Conservation (phyloP, 148 eudicot genomes). For the Agrostemma githago region DNA sequence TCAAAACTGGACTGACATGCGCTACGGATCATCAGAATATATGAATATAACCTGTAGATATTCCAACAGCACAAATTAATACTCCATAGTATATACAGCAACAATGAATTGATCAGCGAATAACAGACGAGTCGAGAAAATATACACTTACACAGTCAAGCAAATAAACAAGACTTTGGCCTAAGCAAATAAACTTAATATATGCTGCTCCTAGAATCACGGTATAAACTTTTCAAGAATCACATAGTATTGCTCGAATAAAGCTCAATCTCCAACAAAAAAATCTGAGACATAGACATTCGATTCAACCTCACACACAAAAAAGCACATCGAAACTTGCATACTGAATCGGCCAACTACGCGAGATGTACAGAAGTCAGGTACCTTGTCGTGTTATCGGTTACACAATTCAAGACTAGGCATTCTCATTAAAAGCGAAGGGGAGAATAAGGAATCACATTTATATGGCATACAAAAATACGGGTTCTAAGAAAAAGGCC, state of each 20-base stretch:
- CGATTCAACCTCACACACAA: neutral
- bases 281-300: neutral
- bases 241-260: neutral
- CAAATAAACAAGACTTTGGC: neutral
- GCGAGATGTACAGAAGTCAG: neutral
- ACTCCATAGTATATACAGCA: too few relatives aligned
- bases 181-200: neutral
- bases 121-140: neutral
- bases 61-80: slow-evolving; percentile 2
- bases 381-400: neutral
- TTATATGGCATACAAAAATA: neutral
- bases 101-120: neutral
- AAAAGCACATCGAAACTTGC: neutral
- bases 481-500: neutral
- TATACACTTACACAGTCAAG: neutral
- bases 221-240: neutral
- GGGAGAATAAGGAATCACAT: too few relatives aligned
- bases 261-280: neutral
- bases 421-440: neutral
- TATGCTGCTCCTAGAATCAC: neutral
- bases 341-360: neutral
- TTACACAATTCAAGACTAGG: too few relatives aligned
- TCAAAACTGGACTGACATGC: neutral
- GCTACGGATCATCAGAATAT: neutral
- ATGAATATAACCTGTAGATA: slow-evolving; percentile 3